Evolutionary conservation across 805 yeast genomes (phyloP), one percentile per base, ranked within the genome.

Genomic region (Lipomyces chichibuensis): DNA sequence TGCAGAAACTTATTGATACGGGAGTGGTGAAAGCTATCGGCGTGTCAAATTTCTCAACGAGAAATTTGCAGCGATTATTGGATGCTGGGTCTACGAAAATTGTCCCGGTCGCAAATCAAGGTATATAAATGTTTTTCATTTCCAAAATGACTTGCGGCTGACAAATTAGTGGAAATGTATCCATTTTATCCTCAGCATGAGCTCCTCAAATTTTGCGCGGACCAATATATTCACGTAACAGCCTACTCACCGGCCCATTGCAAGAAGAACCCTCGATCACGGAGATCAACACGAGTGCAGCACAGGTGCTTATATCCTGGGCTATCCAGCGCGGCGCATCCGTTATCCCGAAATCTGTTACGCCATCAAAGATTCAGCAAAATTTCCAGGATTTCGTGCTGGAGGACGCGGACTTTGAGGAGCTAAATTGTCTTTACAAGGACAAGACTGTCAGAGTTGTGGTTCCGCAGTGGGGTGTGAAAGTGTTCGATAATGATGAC

Each of bases 51-150:
- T 85, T 88, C 75, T 83, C 91, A 20, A 78, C 66, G 13, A 17
- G 20, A 29, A 61, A 70, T 32, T 58, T 71, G 35, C 63, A 71
- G 60, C 27, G 17, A 29, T 35, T 71, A 17, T 11, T 60, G 46
- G 29, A 52, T 9, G 54, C 60, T 9, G 75, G 83, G 63, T 84
- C 76, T 60, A 71, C 66, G 65, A 90, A 79, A 51, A 76, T 84
- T 60, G 82, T 82, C 37, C 97, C 97, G 7, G 92, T 85, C 11
- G 86, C 82, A 52, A 85, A 88, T 78, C 97, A 91, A 80, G 77
- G 51, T 56, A 27, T 37, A 3, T 37, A 3, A 35, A 25, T 35
- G 2, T 13, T 29, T 29, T 43, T 8, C 46, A 9, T 32, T 23
- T 20, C 53, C 7, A 8, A 5, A n/a, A 13, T 11, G 27, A 46